Conservation (phyloP, 768 basidiomycete species). For the Atractiella rhizophila region DNA sequence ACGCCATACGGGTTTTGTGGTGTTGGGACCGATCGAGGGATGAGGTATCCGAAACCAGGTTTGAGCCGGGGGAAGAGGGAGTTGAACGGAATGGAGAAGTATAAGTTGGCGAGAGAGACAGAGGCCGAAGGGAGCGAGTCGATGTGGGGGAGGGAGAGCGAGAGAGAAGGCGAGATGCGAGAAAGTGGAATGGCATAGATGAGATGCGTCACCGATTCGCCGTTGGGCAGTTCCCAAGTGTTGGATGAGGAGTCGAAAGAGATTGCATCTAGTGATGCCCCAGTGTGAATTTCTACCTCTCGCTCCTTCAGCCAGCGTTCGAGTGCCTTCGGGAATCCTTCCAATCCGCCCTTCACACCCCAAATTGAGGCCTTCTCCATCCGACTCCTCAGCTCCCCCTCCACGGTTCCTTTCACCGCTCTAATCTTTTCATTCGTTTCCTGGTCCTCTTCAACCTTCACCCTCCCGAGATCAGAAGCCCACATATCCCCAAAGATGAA, state of each 20-base stretch:
- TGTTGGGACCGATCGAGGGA: slow-evolving; percentile 34
- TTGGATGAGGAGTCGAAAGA: neutral
- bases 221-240: neutral
- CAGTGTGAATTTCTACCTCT: slow-evolving; percentile 36
- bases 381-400: slow-evolving; percentile 1
- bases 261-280: slow-evolving; percentile 25
- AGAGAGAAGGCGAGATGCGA: slow-evolving; percentile 44
- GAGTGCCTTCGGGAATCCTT: slow-evolving; percentile 37
- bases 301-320: slow-evolving; percentile 26
- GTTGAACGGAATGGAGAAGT: slow-evolving; percentile 45
- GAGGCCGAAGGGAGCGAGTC: slow-evolving; percentile 26
- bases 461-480: neutral
- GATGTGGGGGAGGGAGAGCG: slow-evolving; percentile 40
- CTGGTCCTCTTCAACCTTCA: slow-evolving; percentile 3
- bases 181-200: slow-evolving; percentile 5
- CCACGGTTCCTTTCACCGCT: neutral
- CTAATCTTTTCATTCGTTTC: slow-evolving; percentile 11
- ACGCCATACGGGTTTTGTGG: slow-evolving; percentile 27
- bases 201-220: neutral
- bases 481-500: slow-evolving; percentile 21
- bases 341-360: slow-evolving; percentile 54
- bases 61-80: slow-evolving; percentile 24
- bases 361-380: slow-evolving; percentile 38
- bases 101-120: slow-evolving; percentile 66
- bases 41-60: slow-evolving; percentile 80